Percentiles rank a stretch among this genome's conserved stretches.
Conservation (phyloP, 208 protist species). For the Trichomonas vaginalis region DNA sequence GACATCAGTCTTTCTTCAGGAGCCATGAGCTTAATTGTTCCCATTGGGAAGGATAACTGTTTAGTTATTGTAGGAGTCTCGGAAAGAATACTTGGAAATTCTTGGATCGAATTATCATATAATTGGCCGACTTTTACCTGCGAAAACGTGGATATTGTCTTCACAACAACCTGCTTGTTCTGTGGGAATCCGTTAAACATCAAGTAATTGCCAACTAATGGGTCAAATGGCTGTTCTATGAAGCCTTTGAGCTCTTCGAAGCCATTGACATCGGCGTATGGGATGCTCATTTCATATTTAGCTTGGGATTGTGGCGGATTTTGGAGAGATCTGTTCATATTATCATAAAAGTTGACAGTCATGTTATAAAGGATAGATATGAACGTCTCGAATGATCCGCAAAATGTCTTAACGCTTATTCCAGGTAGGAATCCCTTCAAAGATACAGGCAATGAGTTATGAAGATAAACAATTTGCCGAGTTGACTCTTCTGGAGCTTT, state of each 20-base stretch:
- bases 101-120: not conserved
- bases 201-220: not conserved
- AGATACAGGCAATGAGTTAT: not conserved
- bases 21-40: not conserved
- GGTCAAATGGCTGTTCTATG: not conserved
- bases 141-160: not conserved
- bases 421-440: not conserved
- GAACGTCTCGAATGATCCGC: not conserved
- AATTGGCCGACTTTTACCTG: not conserved
- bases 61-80: not conserved
- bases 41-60: not conserved
- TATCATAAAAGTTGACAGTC: not conserved
- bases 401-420: not conserved
- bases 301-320: not conserved
- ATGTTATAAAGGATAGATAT: not conserved
- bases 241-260: not conserved
- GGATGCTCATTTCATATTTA: not conserved
- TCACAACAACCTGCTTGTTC: not conserved
- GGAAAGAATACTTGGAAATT: not conserved
- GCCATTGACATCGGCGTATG: not conserved
- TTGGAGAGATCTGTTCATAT: not conserved
- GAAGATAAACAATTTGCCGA: not conserved
- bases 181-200: not conserved
- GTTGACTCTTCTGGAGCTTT: not conserved
- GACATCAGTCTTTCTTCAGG: not conserved